Evolutionary conservation across 441 rosid species (phyloP), one percentile per base, ranked within the genome.

Genomic region (Eruca vesicaria): DNA sequence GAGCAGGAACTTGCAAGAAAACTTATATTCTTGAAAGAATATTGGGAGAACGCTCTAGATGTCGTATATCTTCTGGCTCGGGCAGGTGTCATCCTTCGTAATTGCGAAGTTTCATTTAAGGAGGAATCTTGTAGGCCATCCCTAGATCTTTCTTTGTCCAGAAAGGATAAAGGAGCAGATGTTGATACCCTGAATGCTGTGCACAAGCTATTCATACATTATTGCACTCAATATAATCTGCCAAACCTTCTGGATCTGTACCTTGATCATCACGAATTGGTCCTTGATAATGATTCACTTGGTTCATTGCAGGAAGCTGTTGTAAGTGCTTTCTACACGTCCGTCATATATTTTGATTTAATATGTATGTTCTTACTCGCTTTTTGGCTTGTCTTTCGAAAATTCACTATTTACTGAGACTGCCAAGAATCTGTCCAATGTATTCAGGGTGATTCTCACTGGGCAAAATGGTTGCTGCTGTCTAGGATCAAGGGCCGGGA

Each of bases 401-500:
- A 35, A 55, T 32, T 72, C 29, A 52, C 69, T 21, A 19, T 31
- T 63, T 63, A 52, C 72, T 74, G 65, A 73, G 59, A 69, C 28
- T 16, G 63, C 18, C 38, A 79, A 74, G 9, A 74, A 69, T 19
- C 58, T 69, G 58, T 69, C 64, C 75, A 62, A 76, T 79, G 72
- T 70, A 73, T 86, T 73, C 87, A 96, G 99, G 98, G 98, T 67
- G 98, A 92, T 84, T 92, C 94, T 80, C 97, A 92, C 65, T 96
- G 98, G 98, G 98, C 97, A 78, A 91, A 87, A 80, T 96, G 98
- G 98, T 83, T 94, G 89, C 90, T 96, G 71, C 84, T 88, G 60
- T 91, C 97, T 66, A 91, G 97, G 82, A 80, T 88, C 69, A 91
- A 89, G 74, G 99, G 98, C 67, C 81, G 68, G 68, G 98, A 96